These are phyloP conservation scores for Pythium angustatum DNA, from an alignment of 352 stramenopile genomes.

Conservation along the genomic window DNA sequence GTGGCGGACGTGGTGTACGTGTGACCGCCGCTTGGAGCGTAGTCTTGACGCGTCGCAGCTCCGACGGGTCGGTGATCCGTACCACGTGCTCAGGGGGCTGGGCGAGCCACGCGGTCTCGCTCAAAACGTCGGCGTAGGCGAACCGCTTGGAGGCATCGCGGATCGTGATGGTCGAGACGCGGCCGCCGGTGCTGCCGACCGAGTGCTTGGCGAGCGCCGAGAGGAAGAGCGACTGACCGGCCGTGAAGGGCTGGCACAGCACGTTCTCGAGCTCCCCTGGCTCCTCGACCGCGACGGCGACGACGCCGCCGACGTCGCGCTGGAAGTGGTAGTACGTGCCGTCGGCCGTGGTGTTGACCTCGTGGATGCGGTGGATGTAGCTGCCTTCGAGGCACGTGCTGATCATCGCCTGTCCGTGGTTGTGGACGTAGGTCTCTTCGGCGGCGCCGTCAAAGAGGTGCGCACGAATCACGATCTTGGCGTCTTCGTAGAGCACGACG, in stretches of 20 bases:
- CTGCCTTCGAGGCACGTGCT: constrained; percentile 12
- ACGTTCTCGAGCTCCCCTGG: constrained; percentile 6
- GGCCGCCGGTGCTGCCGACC: not conserved
- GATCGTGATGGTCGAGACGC: constrained; percentile 14
- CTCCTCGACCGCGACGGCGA: not conserved
- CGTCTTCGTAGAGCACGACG: constrained; percentile 1
- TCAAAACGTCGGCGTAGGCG: constrained; percentile 2
- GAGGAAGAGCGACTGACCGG: constrained; percentile 15
- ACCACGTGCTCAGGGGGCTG: not conserved
- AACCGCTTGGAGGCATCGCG: constrained; percentile 7
- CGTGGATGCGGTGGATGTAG: constrained; percentile 8
- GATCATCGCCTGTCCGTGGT: constrained; percentile 18
- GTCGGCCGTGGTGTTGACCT: not conserved
- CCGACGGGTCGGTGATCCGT: not conserved
- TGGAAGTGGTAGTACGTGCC: constrained; percentile 2
- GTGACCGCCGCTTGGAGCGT: not conserved
- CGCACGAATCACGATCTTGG: constrained; percentile 13
- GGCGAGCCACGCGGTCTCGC: not conserved
- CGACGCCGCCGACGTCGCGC: not conserved
- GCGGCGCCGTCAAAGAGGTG: constrained; percentile 8
- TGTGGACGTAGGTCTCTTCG: constrained; percentile 10
- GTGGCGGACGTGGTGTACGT: too few species aligned
- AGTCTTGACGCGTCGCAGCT: not conserved
- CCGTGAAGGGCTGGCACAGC: constrained; percentile 9
- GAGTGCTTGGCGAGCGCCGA: constrained; percentile 8